Conservation (phyloP, 257 asterid genomes). For the Solanum gracilifrons region DNA sequence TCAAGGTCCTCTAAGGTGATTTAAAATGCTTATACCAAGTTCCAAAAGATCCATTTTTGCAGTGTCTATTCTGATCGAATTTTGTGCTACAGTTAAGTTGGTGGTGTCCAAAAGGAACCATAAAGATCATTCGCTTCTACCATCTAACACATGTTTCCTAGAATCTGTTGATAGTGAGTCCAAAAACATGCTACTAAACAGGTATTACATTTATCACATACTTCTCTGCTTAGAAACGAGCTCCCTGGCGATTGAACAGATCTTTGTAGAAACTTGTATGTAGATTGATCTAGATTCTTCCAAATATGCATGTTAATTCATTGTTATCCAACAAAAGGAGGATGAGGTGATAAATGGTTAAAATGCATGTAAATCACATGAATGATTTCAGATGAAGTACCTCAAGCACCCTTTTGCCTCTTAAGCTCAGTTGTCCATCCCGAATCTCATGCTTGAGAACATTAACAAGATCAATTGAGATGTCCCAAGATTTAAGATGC, state of each 20-base stretch:
- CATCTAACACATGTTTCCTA: not conserved
- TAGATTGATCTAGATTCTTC: not conserved
- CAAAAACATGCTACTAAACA: not conserved
- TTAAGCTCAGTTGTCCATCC: conserved; percentile 26
- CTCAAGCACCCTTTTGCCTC: conserved; percentile 30
- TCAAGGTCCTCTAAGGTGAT: not conserved
- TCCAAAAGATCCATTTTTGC: not conserved
- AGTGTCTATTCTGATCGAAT: not conserved
- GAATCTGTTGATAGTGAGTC: not conserved
- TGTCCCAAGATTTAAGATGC: conserved; percentile 18
- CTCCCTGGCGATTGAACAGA: not conserved
- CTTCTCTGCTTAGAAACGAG: not conserved
- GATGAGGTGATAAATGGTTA: not conserved
- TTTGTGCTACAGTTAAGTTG: not conserved
- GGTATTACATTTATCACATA: not conserved
- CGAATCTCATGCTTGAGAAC: conserved; percentile 33
- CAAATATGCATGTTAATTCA: not conserved
- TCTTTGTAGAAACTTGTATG: not conserved
- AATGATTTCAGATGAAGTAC: not conserved
- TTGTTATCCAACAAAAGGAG: not conserved
- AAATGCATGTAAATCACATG: not conserved
- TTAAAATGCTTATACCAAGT: not conserved
- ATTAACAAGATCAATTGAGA: conserved; percentile 25
- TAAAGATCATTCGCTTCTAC: not conserved
- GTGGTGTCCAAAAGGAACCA: not conserved